phyloP scores from a whole-genome alignment of 2,329 filamentous ascomycete species.

The Exophiala spinifera region DNA sequence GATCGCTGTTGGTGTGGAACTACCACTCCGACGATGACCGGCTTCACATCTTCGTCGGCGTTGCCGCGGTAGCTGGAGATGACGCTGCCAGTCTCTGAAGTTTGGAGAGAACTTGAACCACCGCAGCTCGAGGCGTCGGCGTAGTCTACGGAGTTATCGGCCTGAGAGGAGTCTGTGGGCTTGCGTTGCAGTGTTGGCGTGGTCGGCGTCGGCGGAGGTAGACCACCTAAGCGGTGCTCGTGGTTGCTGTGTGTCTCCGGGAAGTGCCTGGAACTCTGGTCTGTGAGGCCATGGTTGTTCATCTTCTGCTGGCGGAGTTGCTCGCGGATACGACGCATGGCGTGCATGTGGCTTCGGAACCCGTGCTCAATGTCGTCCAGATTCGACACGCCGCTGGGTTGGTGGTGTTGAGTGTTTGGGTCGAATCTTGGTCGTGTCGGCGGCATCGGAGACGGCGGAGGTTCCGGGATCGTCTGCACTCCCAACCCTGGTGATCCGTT shows the following conservation, averaged over 20 bases:
- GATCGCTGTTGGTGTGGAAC: background rate
- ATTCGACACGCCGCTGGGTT: constrained; percentile 9
- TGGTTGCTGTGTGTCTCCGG: constrained; percentile 5
- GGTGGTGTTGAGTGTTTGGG: background rate
- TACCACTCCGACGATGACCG: background rate
- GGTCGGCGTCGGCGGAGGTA: constrained; percentile 7
- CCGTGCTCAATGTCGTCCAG: constrained; percentile 22
- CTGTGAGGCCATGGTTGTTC: constrained; percentile 14
- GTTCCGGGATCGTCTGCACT: background rate
- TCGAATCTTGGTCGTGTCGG: background rate
- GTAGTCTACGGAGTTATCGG: constrained; percentile 12
- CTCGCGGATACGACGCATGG: constrained; percentile 24
- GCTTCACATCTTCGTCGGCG: background rate
- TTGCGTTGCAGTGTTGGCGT: constrained; percentile 10
- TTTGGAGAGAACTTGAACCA: constrained; percentile 6
- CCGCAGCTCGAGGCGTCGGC: constrained; percentile 14
- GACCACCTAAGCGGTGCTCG: background rate
- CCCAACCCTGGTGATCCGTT: constrained; percentile 2
- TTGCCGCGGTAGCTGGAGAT: constrained; percentile 1
- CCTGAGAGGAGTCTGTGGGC: constrained; percentile 1
- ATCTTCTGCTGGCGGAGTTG: constrained; percentile 22
- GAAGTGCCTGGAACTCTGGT: constrained; percentile 17
- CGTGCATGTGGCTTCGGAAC: constrained; percentile 24
- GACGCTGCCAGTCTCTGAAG: constrained; percentile 14
- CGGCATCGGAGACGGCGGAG: background rate